Conservation (phyloP, 331 rosid species). For the Rosa hybrid region DNA sequence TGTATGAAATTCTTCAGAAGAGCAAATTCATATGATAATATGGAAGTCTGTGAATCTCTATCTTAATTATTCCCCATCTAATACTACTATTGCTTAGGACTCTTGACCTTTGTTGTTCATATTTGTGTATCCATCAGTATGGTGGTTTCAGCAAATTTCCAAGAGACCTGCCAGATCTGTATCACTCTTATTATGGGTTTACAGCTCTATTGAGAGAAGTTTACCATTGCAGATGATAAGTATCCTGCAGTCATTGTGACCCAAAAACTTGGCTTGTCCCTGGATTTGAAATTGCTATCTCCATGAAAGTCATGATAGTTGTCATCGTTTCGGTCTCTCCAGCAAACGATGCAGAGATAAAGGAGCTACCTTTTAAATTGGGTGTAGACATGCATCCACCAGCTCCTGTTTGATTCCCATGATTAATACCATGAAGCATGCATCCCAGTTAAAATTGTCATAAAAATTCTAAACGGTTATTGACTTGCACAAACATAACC, state of each 20-base stretch:
- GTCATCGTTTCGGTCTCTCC: not conserved
- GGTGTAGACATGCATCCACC: not conserved
- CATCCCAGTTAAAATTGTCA: not conserved
- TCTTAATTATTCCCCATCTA: not conserved
- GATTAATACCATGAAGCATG: not conserved
- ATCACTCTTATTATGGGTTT: constrained; percentile 82
- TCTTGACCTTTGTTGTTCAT: constrained; percentile 28
- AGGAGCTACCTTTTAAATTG: not conserved
- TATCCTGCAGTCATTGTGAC: not conserved
- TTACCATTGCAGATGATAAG: constrained; percentile 23
- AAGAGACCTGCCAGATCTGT: constrained; percentile 62
- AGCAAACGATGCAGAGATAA: not conserved
- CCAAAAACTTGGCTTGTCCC: constrained; percentile 8
- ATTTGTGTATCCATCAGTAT: constrained; percentile 51
- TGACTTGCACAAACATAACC: not conserved
- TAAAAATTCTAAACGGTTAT: no score
- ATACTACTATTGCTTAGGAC: constrained; percentile 6
- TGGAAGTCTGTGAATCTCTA: not conserved
- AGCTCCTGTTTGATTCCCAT: not conserved
- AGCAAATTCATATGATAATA: constrained; percentile 19
- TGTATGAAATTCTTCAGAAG: not conserved
- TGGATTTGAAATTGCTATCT: constrained; percentile 7
- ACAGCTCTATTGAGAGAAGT: constrained; percentile 36
- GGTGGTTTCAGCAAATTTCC: constrained; percentile 95
- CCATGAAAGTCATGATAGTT: not conserved